Evolutionary conservation across 1,139 yeast genomes (phyloP).

Genomic region (Debaryomyces sp.): DNA sequence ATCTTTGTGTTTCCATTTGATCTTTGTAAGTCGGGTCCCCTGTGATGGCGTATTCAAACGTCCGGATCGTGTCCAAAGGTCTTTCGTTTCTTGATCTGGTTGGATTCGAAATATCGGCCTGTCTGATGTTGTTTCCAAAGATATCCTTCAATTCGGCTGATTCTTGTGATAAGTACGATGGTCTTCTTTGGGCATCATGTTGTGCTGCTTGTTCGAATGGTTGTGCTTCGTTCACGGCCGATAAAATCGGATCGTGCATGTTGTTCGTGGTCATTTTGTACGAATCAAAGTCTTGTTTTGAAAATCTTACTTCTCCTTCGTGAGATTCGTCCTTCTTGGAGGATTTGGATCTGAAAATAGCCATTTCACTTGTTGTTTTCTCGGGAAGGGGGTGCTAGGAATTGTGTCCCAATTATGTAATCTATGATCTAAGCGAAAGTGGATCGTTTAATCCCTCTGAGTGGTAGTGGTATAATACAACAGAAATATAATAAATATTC

Average conservation of each 20-base stretch:
- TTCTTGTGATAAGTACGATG: slow-evolving; percentile 42
- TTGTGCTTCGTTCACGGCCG: slow-evolving; percentile 93
- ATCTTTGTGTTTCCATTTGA: slow-evolving; percentile 72
- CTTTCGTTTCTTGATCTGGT: slow-evolving; percentile 91
- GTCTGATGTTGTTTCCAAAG: slow-evolving; percentile 75
- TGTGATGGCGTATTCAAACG: slow-evolving; percentile 89
- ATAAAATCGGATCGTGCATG: slow-evolving; percentile 85
- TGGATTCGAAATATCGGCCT: slow-evolving; percentile 89
- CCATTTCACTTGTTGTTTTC: slow-evolving; percentile 25
- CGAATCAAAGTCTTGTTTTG: slow-evolving; percentile 26
- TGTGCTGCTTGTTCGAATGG: slow-evolving; percentile 84
- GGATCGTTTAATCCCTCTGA: background rate
- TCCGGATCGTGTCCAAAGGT: slow-evolving; percentile 91
- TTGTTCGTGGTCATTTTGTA: slow-evolving; percentile 58
- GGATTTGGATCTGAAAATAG: slow-evolving; percentile 44
- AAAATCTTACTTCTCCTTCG: slow-evolving; percentile 38
- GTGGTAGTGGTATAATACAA: background rate
- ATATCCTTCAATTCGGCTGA: slow-evolving; percentile 64
- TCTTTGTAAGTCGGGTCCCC: slow-evolving; percentile 80
- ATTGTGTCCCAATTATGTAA: slow-evolving; percentile 4
- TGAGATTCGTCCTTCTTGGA: slow-evolving; percentile 10
- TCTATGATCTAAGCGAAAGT: slow-evolving; percentile 3
- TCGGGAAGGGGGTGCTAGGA: background rate
- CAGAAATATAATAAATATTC: background rate
- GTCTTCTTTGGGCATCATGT: slow-evolving; percentile 32